Conservation (phyloP, 2,329 filamentous ascomycete species). For the Epichloe amarillans region DNA sequence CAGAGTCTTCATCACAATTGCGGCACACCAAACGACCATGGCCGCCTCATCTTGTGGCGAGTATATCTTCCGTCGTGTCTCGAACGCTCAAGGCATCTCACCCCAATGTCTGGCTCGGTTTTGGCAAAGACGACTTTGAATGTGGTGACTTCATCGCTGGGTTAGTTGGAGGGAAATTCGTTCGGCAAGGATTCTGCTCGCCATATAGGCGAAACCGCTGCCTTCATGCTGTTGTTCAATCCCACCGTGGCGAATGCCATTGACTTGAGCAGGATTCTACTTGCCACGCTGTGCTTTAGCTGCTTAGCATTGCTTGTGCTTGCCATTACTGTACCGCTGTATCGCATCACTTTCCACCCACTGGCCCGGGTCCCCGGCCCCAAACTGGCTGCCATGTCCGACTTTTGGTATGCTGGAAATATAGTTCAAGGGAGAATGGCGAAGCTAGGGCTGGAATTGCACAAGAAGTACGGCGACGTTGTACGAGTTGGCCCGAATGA, state of each 20-base stretch:
- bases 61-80: too few species aligned
- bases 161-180: too few species aligned
- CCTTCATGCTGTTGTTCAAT: not conserved
- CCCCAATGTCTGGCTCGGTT: too few species aligned
- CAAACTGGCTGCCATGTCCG: constrained; percentile 31
- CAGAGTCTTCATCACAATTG: too few species aligned
- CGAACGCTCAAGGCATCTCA: too few species aligned
- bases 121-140: too few species aligned
- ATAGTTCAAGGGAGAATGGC: constrained; percentile 29
- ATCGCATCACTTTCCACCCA: constrained; percentile 30
- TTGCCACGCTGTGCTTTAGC: not conserved
- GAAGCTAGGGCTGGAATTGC: constrained; percentile 29
- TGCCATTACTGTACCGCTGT: constrained; percentile 12
- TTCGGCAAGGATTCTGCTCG: too few species aligned
- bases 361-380: constrained; percentile 34
- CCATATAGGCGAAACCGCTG: not conserved
- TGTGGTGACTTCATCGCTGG: too few species aligned
- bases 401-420: constrained; percentile 33
- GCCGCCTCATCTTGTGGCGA: too few species aligned
- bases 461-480: constrained; percentile 31
- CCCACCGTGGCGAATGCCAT: not conserved
- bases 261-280: not conserved
- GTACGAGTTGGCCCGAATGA: constrained; percentile 42
- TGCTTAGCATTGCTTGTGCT: constrained; percentile 5
- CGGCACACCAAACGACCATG: too few species aligned